These are phyloP conservation scores for Trichosporon sp. DNA, from an alignment of 1,284 basidiomycete species.

Conservation along the genomic window DNA sequence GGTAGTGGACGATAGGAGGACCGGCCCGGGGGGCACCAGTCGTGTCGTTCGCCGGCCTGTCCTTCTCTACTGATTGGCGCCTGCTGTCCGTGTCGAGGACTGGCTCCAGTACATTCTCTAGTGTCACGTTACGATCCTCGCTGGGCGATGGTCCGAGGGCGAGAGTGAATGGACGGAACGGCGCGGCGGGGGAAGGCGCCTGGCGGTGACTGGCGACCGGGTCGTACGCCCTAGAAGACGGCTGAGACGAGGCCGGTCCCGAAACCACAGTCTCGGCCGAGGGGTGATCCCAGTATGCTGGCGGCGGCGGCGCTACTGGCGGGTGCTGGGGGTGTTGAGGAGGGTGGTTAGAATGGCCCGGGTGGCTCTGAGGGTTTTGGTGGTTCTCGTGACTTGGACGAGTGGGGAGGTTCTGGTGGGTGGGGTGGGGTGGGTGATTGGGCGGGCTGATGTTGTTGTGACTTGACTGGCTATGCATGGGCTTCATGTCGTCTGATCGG, in stretches of 20 bases:
- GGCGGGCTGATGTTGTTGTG: neutral
- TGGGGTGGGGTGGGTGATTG: neutral
- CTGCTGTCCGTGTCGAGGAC: neutral
- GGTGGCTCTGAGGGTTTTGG: neutral
- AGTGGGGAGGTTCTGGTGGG: neutral
- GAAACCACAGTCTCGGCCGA: neutral
- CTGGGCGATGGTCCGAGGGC: neutral
- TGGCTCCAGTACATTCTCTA: neutral
- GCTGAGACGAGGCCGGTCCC: neutral
- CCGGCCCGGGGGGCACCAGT: neutral
- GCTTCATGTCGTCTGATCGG: neutral
- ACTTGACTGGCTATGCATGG: neutral
- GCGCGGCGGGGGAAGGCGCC: neutral
- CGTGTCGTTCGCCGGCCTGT: neutral
- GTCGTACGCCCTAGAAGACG: constrained; percentile 1
- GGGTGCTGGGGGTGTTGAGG: neutral
- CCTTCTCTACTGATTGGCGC: neutral
- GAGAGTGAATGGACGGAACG: constrained; percentile 1
- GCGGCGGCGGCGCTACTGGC: neutral
- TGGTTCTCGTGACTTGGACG: neutral
- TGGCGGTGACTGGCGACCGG: neutral
- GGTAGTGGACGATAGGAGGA: neutral
- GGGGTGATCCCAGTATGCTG: neutral
- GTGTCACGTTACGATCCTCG: neutral
- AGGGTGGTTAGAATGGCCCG: neutral